Percentiles rank a stretch among this genome's conserved stretches.
phyloP scores from a whole-genome alignment of 2,329 filamentous ascomycete genomes.

The Tricladium varicosporioides region DNA sequence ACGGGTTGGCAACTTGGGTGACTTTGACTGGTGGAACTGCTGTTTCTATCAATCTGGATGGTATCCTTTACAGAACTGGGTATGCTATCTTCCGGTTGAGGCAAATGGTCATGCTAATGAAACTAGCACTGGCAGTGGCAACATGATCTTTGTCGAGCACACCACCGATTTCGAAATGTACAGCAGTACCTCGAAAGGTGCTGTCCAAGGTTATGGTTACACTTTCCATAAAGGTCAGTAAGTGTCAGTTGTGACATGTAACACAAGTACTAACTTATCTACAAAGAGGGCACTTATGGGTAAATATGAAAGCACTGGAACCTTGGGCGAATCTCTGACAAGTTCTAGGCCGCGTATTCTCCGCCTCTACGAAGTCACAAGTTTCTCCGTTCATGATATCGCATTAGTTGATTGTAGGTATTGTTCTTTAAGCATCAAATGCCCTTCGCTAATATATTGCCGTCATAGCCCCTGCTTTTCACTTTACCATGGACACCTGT shows the following conservation, averaged over 20 bases:
- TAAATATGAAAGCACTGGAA: constrained; percentile 27
- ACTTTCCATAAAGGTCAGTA: constrained; percentile 40
- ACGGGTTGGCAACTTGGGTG: constrained; percentile 49
- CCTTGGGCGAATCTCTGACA: constrained; percentile 11
- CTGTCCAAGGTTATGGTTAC: constrained; percentile 52
- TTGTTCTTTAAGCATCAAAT: too few species aligned
- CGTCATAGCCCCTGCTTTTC: constrained; percentile 28
- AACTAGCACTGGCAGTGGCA: constrained; percentile 39
- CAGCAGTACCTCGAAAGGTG: constrained; percentile 48
- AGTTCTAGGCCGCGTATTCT: constrained; percentile 26
- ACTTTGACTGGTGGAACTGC: constrained; percentile 44
- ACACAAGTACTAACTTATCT: constrained; percentile 19
- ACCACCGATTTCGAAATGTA: constrained; percentile 52
- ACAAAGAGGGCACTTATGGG: constrained; percentile 11
- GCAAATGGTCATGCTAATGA: neutral
- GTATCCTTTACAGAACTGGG: constrained; percentile 50
- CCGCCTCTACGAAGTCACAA: constrained; percentile 18
- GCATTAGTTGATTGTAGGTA: constrained; percentile 24
- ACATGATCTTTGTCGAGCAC: constrained; percentile 52
- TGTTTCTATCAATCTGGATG: constrained; percentile 51
- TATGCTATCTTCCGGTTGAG: neutral
- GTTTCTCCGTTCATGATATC: constrained; percentile 27
- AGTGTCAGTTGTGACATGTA: constrained; percentile 7
- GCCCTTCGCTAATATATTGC: neutral
- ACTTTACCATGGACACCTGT: constrained; percentile 49